Evolutionary conservation across 2,329 filamentous ascomycete genomes (phyloP).

Genomic region (Diaporthe velutina): DNA sequence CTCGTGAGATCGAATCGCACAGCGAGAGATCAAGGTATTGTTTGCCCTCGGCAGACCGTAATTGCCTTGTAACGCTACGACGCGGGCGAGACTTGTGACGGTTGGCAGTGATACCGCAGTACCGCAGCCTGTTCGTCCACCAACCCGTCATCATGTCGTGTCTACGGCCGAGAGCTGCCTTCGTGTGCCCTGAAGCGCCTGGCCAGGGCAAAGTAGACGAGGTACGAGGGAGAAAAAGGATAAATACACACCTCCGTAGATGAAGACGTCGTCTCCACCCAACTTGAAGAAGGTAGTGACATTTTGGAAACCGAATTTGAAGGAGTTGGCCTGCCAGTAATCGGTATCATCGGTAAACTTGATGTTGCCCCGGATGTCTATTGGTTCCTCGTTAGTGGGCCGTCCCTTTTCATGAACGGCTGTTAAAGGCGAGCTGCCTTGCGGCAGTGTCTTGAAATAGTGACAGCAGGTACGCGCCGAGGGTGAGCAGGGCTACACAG

Average conservation of each 20-base stretch:
- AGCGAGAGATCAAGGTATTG: neutral
- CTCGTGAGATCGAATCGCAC: neutral
- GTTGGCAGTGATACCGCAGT: neutral
- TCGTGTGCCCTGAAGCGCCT: neutral
- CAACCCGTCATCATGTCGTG: neutral
- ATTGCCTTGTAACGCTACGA: constrained; percentile 12
- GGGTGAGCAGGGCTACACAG: constrained; percentile 18
- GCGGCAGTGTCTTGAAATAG: neutral
- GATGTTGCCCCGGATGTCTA: constrained; percentile 53
- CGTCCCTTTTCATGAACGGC: constrained; percentile 9
- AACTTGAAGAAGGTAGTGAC: constrained; percentile 76
- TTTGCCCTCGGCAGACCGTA: neutral
- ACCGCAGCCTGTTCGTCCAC: neutral
- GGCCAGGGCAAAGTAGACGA: neutral
- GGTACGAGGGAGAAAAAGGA: too few species aligned
- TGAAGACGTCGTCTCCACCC: constrained; percentile 74
- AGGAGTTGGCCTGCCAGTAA: constrained; percentile 75
- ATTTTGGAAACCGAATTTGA: constrained; percentile 74
- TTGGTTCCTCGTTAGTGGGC: constrained; percentile 38
- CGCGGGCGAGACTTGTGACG: constrained; percentile 6
- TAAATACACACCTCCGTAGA: constrained; percentile 66
- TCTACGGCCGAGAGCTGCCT: constrained; percentile 29
- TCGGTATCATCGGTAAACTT: constrained; percentile 74
- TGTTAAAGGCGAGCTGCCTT: neutral
- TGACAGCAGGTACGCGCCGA: constrained; percentile 35